Percentiles rank a stretch among this genome's conserved stretches.
These are phyloP conservation scores for Biscutella laevigata DNA, from an alignment of 441 rosid genomes.

Conservation along the genomic window DNA sequence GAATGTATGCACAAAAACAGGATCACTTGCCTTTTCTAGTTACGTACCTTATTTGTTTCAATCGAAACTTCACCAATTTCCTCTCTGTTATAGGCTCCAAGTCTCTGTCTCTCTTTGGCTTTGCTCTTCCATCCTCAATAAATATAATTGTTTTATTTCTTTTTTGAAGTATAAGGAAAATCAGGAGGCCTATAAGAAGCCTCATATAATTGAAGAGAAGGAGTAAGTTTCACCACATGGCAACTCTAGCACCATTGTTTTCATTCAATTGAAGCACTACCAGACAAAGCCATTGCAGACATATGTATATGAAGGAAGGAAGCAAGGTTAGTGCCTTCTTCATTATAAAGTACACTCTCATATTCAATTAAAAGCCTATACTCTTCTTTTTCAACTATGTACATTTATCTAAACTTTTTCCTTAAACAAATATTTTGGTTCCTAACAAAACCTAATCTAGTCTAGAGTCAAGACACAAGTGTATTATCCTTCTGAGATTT, in stretches of 20 bases:
- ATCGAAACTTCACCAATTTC: constrained; percentile 21
- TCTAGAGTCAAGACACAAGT: constrained; percentile 12
- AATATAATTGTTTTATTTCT: constrained; percentile 1
- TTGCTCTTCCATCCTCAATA: constrained; percentile 26
- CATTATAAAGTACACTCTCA: constrained; percentile 24
- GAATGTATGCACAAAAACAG: constrained; percentile 10
- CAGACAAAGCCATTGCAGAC: constrained; percentile 50
- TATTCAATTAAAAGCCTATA: constrained; percentile 24
- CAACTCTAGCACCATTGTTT: constrained; percentile 37
- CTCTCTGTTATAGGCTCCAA: constrained; percentile 25
- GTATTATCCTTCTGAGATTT: constrained; percentile 3
- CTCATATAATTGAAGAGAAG: constrained; percentile 35
- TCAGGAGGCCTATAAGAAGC: constrained; percentile 28
- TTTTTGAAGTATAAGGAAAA: constrained; percentile 22
- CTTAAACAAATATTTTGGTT: constrained; percentile 15
- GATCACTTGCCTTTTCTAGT: not conserved
- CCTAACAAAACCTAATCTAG: constrained; percentile 14
- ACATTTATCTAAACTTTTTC: constrained; percentile 7
- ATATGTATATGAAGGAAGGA: constrained; percentile 28
- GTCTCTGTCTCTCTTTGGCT: constrained; percentile 27
- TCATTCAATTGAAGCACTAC: constrained; percentile 40
- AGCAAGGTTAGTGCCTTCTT: constrained; percentile 30
- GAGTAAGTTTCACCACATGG: constrained; percentile 46
- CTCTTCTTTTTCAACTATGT: constrained; percentile 17
- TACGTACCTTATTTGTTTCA: constrained; percentile 11